A percentile compares a stretch with the other conserved stretches of the same genome.
These are phyloP conservation scores for Ophiorrhiza pumila DNA, from an alignment of 257 asterid genomes.

Conservation along the genomic window DNA sequence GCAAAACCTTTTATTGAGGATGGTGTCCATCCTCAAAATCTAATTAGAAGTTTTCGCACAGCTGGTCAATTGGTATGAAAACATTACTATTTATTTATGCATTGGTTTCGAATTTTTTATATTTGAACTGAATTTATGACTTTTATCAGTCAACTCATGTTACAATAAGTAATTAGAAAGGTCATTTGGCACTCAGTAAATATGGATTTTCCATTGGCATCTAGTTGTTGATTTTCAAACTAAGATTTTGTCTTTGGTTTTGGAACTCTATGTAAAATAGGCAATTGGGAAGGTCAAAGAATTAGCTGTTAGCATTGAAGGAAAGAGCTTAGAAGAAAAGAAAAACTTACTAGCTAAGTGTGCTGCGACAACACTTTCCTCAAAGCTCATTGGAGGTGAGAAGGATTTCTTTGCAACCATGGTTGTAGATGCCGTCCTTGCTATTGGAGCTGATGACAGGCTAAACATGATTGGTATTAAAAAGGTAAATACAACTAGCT, in stretches of 20 bases:
- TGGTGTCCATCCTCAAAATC: slow-evolving; percentile 97
- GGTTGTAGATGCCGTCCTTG: slow-evolving; percentile 95
- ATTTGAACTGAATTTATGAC: slow-evolving; percentile 7
- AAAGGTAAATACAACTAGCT: slow-evolving; percentile 42
- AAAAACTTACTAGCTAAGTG: slow-evolving; percentile 83
- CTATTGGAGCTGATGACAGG: slow-evolving; percentile 88
- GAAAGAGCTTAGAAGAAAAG: slow-evolving; percentile 92
- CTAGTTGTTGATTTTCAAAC: background rate
- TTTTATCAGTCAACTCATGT: background rate
- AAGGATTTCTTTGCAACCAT: slow-evolving; percentile 93
- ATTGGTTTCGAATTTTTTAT: slow-evolving; percentile 6
- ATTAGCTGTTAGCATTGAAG: slow-evolving; percentile 81
- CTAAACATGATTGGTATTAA: slow-evolving; percentile 94
- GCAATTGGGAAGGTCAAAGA: slow-evolving; percentile 79
- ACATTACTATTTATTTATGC: background rate
- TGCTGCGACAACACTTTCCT: slow-evolving; percentile 95
- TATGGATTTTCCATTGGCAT: background rate
- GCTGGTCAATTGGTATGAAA: slow-evolving; percentile 70
- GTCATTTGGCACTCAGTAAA: slow-evolving; percentile 19
- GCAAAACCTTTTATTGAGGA: slow-evolving; percentile 98
- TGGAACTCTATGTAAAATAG: slow-evolving; percentile 25
- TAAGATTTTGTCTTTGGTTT: background rate
- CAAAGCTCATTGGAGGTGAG: slow-evolving; percentile 98
- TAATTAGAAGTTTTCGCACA: slow-evolving; percentile 78
- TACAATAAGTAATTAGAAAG: slow-evolving; percentile 58